These are phyloP conservation scores for Pichia sp. DNA, from an alignment of 1,139 yeast species.

Conservation along the genomic window DNA sequence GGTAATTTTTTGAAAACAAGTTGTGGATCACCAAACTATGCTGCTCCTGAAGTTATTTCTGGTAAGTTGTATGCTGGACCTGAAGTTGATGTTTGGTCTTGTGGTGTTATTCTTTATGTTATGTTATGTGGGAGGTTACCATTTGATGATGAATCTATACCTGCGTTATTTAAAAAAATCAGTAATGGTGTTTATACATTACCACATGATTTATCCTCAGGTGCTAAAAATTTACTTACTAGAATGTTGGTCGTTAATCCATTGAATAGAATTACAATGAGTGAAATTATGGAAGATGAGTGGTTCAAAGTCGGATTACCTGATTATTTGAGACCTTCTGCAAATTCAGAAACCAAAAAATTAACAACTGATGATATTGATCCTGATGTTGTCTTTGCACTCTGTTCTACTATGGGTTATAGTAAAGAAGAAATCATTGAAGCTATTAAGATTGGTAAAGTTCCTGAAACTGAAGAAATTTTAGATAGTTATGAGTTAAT, in stretches of 20 bases:
- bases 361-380: constrained; percentile 46
- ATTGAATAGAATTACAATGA: constrained; percentile 87
- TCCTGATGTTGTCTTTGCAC: constrained; percentile 71
- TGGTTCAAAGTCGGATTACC: constrained; percentile 89
- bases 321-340: constrained; percentile 74
- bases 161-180: constrained; percentile 90
- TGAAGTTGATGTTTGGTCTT: constrained; percentile 98
- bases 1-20: constrained; percentile 93
- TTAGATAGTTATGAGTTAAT: constrained; percentile 86
- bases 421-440: constrained; percentile 80
- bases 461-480: constrained; percentile 58
- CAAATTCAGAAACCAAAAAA: constrained; percentile 37
- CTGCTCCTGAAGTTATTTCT: constrained; percentile 96
- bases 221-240: constrained; percentile 80
- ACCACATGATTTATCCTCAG: constrained; percentile 82
- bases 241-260: constrained; percentile 97
- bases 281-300: constrained; percentile 89
- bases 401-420: constrained; percentile 88
- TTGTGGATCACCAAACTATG: constrained; percentile 97
- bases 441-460: constrained; percentile 46
- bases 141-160: constrained; percentile 95
- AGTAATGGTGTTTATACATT: constrained; percentile 91
- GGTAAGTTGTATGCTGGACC: constrained; percentile 98
- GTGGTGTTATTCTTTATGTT: constrained; percentile 93
- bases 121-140: constrained; percentile 97